phyloP scores from a whole-genome alignment of 768 basidiomycete genomes.

The Pisolithus albus region DNA sequence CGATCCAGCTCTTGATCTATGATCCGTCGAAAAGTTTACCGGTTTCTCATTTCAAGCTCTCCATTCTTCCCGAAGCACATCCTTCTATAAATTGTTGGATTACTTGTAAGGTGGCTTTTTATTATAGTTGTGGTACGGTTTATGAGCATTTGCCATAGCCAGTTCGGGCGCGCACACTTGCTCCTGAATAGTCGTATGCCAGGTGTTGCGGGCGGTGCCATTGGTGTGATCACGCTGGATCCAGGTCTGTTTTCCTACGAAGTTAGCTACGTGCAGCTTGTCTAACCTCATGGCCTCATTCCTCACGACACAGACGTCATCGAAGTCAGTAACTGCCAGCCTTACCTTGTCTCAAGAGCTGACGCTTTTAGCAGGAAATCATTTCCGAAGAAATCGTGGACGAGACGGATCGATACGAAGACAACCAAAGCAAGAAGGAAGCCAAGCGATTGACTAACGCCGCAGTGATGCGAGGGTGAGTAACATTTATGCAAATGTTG shows the following conservation, averaged over 20 bases:
- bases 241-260: slow-evolving; percentile 36
- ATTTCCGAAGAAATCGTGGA: slow-evolving; percentile 95
- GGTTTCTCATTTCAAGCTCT: slow-evolving; percentile 68
- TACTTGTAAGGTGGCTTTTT: slow-evolving; percentile 56
- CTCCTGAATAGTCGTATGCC: slow-evolving; percentile 80
- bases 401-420: slow-evolving; percentile 86
- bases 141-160: slow-evolving; percentile 36
- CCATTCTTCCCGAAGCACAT: slow-evolving; percentile 82
- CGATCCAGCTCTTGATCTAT: slow-evolving; percentile 69
- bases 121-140: background rate
- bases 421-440: slow-evolving; percentile 72
- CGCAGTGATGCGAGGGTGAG: slow-evolving; percentile 71
- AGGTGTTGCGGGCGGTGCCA: slow-evolving; percentile 72
- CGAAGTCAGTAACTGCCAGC: slow-evolving; percentile 24
- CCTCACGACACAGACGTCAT: too few species aligned
- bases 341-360: background rate
- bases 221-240: slow-evolving; percentile 90
- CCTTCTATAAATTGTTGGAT: slow-evolving; percentile 56
- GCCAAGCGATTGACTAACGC: slow-evolving; percentile 69
- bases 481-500: background rate
- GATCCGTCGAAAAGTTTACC: slow-evolving; percentile 76
- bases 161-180: slow-evolving; percentile 92
- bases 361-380: slow-evolving; percentile 58
- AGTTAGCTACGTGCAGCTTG: too few species aligned
- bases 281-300: too few species aligned